Evolutionary conservation across 2,329 filamentous ascomycete species (phyloP), one percentile per base, ranked within the genome.

Genomic region (Septoria linicola): DNA sequence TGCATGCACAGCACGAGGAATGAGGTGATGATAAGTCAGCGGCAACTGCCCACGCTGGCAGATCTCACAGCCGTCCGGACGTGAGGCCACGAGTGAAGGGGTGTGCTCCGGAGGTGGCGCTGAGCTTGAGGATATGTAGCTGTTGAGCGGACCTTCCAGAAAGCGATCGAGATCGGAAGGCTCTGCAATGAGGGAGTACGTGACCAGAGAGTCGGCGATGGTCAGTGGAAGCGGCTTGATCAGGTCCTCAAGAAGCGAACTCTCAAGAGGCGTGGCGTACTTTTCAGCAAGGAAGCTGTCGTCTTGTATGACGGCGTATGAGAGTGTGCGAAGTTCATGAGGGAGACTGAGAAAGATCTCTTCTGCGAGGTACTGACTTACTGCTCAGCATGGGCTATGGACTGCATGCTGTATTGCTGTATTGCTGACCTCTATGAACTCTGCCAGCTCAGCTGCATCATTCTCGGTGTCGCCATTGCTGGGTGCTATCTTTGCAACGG

Each of bases 1-100:
- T 6, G 80, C 83, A 69, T 95, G 89, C 53, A 89, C 83, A 36
- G 80, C 79, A 34, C 82, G 80, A n/a, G 89, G 89, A 47, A 95
- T 90, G 36, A 95, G 73, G 71, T 95, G 89, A 66, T 95, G 89
- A 66, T 93, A 95, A 1, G 85, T 88, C 54, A 93, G 70, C 7
- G 82, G 81, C 17, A 93, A 81, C 81, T 87, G 89, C 55, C 82
- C 80, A 1, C 89, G 77, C 1, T 76, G 80, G 67, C 89, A 95
- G 19, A 95, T 79, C 72, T 95, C 89, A 69, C 89, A 95, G 1
- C 70, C 78, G 1, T 72, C 62, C 3, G 70, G 65, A 19, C 80
- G 78, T 1, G 84, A 86, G 13, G 64, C 57, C 21, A 56, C 49
- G 8, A 61, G 23, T 1, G 60, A 48, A 0, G 76, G 72, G 1